Evolutionary conservation across 202 grass and related monocot genomes (phyloP), one percentile per base, ranked within the genome.

Genomic region (Cymbopogon flexuosus): DNA sequence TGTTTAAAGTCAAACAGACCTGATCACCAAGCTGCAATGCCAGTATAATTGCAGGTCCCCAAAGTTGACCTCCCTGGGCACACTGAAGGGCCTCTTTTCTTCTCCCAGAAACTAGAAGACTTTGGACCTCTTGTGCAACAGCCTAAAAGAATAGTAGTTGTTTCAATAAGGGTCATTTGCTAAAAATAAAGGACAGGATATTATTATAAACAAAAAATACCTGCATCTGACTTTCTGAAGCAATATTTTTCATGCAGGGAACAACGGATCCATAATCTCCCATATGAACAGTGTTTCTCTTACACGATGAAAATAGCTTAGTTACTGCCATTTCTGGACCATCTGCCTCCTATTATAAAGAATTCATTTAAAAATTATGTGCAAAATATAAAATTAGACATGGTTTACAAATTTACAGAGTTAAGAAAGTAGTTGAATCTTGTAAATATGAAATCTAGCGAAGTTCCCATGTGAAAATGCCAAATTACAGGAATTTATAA

Each of bases 301-400:
- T 99, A 70, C 82, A 90, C 8, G 96, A 96, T 75, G 92, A 90
- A 70, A 96, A 99, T 43, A 99, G 80, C 87, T 93, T 99, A 70
- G 92, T 91, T 77, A 99, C 90, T 64, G 92, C 92, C 90, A 96
- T 90, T 86, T 99, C 96, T 77, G 90, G 90, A 78, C 96, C 89
- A 85, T 93, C 85, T 75, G 54, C 60, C 68, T 99, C 92, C 96
- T 96, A 76, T 84, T 62, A 88, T 83, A 33, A 75, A 83, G 42
- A 69, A 85, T 67, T 46, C 45, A 71, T 63, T 63, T 10, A 54
- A 37, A 76, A 80, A 37, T 85, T 63, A 79, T 49, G 47, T 19
- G 21, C 1, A 2, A 72, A n/a, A 33, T n/a, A 52, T 51, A 72
- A 51, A 72, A 46, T 46, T 49, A 49, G 42, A 18, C 43, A 72